Evolutionary conservation across 148 eudicot species (phyloP), one percentile per base, ranked within the genome.

Genomic region (Chenopodium album): DNA sequence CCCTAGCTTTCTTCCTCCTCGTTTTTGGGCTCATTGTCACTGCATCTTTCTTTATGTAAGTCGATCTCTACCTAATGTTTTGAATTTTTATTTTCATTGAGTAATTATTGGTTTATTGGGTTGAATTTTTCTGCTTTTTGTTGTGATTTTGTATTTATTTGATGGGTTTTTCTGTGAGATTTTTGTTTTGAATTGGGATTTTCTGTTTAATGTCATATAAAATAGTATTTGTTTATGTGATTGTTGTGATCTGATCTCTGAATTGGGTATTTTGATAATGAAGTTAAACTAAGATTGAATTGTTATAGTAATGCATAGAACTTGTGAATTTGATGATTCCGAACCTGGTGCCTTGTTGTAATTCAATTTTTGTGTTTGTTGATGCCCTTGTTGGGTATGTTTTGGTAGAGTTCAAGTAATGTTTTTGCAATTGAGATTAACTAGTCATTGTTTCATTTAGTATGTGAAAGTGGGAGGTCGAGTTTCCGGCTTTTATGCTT

Each of bases 11-110:
- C 76, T 76, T 92, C 76, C 89, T 95, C 92, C 94, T 95, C 75
- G 84, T 89, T 0, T 46, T 91, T 14, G 98, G 98, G 23, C 94
- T 95, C 29, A 79, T 91, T 19, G 81, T 95, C 73, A 90, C 98
- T 34, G 95, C 97, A 71, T 91, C 96, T 23, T 95, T 95, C 90
- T 95, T 95, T 87, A 91, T 95, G 98, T 95, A 84, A 75, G 94
- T 65, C 75, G 41, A 41, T 80, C 88, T 80, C 41, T 52, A 77
- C 68, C 12, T n/a, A 20, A 9, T 8, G 20, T 44, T 60, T 5
- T 41, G 7, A 6, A 5, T 4, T 64, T 47, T 2, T 2, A 9
- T 63, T 68, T 19, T 70, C 3, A 3, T 73, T 2, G 73, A 70
- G 50, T 16, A 59, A 19, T 79, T 29, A 41, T 37, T 76, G 68